These are phyloP conservation scores for Linanthus parryae DNA, from an alignment of 148 eudicot genomes.

Conservation along the genomic window DNA sequence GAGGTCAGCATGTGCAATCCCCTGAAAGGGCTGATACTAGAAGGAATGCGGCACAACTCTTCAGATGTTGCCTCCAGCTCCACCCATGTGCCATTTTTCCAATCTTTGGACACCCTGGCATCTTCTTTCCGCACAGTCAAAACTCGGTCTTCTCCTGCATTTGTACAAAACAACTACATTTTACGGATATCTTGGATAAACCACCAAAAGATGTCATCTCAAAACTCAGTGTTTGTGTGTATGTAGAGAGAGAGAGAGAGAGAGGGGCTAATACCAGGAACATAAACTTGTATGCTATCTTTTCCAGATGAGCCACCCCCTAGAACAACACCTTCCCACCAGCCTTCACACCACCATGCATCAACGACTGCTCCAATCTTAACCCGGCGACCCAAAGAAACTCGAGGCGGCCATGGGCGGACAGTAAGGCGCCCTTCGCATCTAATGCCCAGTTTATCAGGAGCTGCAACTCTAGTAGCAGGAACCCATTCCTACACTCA, in stretches of 20 bases:
- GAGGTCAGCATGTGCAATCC: background rate
- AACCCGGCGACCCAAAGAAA: slow-evolving; percentile 8
- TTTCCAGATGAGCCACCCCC: slow-evolving; percentile 10
- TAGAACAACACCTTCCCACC: slow-evolving; percentile 43
- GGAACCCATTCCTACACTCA: slow-evolving; percentile 40
- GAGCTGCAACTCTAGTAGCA: slow-evolving; percentile 26
- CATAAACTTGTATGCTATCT: slow-evolving; percentile 24
- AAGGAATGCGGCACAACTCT: slow-evolving; percentile 15
- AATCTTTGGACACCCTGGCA: slow-evolving; percentile 31
- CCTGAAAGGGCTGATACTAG: slow-evolving; percentile 5
- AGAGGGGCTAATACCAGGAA: slow-evolving; percentile 30
- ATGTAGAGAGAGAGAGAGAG: no score
- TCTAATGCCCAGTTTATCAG: slow-evolving; percentile 32
- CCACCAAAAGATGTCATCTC: background rate
- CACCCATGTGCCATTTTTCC: slow-evolving; percentile 36
- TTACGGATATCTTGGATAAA: no score
- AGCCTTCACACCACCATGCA: slow-evolving; percentile 38
- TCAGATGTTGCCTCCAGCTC: slow-evolving; percentile 23
- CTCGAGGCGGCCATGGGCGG: slow-evolving; percentile 29
- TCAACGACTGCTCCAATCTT: slow-evolving; percentile 38
- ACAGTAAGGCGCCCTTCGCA: slow-evolving; percentile 26
- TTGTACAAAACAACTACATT: background rate
- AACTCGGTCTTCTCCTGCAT: slow-evolving; percentile 23
- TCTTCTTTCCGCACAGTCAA: slow-evolving; percentile 14
- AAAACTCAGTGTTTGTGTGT: no score